Conservation (phyloP, 2,329 filamentous ascomycete genomes). For the Claviceps fusiformis region DNA sequence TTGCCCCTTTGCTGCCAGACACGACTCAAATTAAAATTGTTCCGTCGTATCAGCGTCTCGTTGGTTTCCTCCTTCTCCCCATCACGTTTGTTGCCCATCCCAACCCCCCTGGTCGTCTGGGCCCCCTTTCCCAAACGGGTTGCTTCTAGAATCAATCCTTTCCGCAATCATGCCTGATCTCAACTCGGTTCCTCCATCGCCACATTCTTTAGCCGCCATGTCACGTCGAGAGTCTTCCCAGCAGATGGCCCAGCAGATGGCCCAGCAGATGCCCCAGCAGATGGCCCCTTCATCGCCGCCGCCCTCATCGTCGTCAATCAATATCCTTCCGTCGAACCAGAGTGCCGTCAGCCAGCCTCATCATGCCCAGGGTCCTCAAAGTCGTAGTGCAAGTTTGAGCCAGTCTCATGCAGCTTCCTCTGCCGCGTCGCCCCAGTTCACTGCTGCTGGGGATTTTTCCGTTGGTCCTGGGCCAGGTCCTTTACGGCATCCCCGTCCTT, state of each 20-base stretch:
- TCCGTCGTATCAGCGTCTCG: too few species aligned
- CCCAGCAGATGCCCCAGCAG: constrained; percentile 9
- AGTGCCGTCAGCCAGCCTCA: constrained; percentile 26
- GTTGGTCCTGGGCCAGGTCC: constrained; percentile 53
- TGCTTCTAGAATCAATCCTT: not conserved
- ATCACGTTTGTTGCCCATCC: not conserved
- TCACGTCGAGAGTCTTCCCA: constrained; percentile 31
- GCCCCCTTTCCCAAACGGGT: constrained; percentile 1
- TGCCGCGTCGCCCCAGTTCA: constrained; percentile 14
- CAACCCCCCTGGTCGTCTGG: not conserved
- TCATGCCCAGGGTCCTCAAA: constrained; percentile 5
- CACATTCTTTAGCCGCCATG: constrained; percentile 25
- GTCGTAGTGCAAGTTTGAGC: constrained; percentile 6
- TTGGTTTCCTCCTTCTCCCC: not conserved
- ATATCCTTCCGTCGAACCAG: constrained; percentile 46
- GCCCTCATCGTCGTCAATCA: constrained; percentile 28
- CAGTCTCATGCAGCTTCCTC: constrained; percentile 19
- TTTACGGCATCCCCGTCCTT: constrained; percentile 69
- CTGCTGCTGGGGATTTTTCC: constrained; percentile 20
- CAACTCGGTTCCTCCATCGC: constrained; percentile 40
- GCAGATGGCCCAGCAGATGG: constrained; percentile 20
- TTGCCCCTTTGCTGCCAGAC: too few species aligned
- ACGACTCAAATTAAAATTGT: too few species aligned
- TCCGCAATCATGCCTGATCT: constrained; percentile 35
- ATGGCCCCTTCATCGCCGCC: constrained; percentile 23